These are phyloP conservation scores for Flaveria brownii DNA, from an alignment of 129 eudicot species.

Conservation along the genomic window DNA sequence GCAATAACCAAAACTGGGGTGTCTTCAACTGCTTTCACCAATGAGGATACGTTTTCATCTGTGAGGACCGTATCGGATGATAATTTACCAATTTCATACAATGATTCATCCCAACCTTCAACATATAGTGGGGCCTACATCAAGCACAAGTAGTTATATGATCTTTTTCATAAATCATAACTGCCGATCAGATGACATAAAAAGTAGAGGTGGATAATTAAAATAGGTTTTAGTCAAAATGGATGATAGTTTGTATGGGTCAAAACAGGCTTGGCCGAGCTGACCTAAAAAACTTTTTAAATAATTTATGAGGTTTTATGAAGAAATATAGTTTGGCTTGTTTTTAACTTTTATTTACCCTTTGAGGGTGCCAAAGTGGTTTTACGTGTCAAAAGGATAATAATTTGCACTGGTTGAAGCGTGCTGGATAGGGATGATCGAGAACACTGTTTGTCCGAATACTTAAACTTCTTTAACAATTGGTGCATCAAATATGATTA, in stretches of 20 bases:
- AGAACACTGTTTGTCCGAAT: too few relatives aligned
- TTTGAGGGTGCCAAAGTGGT: too few relatives aligned
- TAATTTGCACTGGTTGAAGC: too few relatives aligned
- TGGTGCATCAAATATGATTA: background rate
- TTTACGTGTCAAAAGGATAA: too few relatives aligned
- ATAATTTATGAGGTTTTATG: too few relatives aligned
- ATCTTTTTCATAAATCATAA: background rate
- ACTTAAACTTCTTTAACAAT: too few relatives aligned
- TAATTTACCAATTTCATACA: slow-evolving; percentile 85
- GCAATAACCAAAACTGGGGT: slow-evolving; percentile 78
- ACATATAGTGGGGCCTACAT: slow-evolving; percentile 85
- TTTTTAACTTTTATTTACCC: too few relatives aligned
- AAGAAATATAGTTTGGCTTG: too few relatives aligned
- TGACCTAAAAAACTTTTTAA: too few relatives aligned
- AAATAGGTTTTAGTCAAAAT: background rate
- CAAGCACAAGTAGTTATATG: slow-evolving; percentile 8
- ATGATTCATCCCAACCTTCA: slow-evolving; percentile 98
- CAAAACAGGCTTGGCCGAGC: background rate
- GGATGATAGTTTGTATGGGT: background rate
- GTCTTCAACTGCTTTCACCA: slow-evolving; percentile 70
- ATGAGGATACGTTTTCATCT: slow-evolving; percentile 54
- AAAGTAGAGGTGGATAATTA: background rate
- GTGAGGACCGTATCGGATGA: slow-evolving; percentile 77
- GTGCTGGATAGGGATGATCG: too few relatives aligned
- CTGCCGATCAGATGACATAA: background rate